Conservation (phyloP, 192 early-diverging fungal species). For the Coemansia sp. region DNA sequence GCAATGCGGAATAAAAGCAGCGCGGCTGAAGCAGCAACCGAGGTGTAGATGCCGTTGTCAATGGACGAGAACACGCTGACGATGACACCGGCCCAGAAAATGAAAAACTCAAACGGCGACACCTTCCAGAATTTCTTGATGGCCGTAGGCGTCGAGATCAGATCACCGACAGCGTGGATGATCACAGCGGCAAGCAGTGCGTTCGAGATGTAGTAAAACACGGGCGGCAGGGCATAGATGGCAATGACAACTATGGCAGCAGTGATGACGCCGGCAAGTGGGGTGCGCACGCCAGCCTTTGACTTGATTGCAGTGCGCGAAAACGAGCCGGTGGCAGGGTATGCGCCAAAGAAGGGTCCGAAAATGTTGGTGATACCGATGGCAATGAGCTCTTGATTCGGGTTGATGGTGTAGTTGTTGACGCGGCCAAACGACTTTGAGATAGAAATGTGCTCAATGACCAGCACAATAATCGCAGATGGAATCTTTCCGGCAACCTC, state of each 20-base stretch:
- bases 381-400: constrained; percentile 88
- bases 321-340: constrained; percentile 92
- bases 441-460: constrained; percentile 92
- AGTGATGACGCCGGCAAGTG: constrained; percentile 75
- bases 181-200: constrained; percentile 81
- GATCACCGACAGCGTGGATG: constrained; percentile 78
- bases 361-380: constrained; percentile 85
- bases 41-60: constrained; percentile 78
- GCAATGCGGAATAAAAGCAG: constrained; percentile 81
- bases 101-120: constrained; percentile 50
- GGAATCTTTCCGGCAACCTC: constrained; percentile 55
- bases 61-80: constrained; percentile 57
- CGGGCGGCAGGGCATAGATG: constrained; percentile 76
- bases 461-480: constrained; percentile 67
- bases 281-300: constrained; percentile 80
- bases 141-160: constrained; percentile 64
- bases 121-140: constrained; percentile 65
- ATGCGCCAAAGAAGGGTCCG: constrained; percentile 83
- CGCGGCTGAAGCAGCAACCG: constrained; percentile 64
- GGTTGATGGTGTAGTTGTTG: constrained; percentile 78
- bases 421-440: constrained; percentile 81
- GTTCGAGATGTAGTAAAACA: constrained; percentile 83
- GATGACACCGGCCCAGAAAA: constrained; percentile 52
- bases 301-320: constrained; percentile 91
- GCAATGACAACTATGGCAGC: constrained; percentile 77